Conservation (phyloP, 2,329 filamentous ascomycete genomes). For the Fonsecaea multimorphosa region DNA sequence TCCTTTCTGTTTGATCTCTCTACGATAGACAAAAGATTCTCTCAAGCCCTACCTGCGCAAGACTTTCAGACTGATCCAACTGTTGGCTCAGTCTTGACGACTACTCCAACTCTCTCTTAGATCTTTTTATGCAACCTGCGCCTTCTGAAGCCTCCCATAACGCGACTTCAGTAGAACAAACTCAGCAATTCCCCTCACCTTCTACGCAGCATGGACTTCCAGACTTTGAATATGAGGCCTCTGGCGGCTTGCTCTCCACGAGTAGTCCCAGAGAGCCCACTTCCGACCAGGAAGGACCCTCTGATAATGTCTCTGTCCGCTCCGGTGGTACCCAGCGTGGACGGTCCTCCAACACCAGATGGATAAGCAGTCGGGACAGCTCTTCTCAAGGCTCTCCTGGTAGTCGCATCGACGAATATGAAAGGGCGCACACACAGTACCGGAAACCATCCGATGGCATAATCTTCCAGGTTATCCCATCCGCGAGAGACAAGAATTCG, state of each 20-base stretch:
- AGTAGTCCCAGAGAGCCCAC: slow-evolving; percentile 46
- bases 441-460: slow-evolving; percentile 50
- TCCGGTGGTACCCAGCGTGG: slow-evolving; percentile 39
- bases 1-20: slow-evolving; percentile 9
- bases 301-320: slow-evolving; percentile 38
- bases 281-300: slow-evolving; percentile 37
- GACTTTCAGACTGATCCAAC: slow-evolving; percentile 56
- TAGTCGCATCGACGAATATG: slow-evolving; percentile 63
- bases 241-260: slow-evolving; percentile 52
- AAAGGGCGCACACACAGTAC: slow-evolving; percentile 52
- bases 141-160: slow-evolving; percentile 57
- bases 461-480: slow-evolving; percentile 59
- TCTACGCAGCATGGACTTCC: slow-evolving; percentile 66
- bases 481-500: slow-evolving; percentile 52
- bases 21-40: slow-evolving; percentile 4
- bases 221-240: slow-evolving; percentile 51
- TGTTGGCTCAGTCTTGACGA: slow-evolving; percentile 62
- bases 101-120: slow-evolving; percentile 44
- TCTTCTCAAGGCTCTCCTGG: slow-evolving; percentile 49
- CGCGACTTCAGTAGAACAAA: slow-evolving; percentile 49
- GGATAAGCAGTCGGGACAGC: slow-evolving; percentile 40
- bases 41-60: slow-evolving; percentile 12
- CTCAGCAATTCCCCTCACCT: slow-evolving; percentile 38
- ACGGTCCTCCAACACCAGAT: slow-evolving; percentile 38
- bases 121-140: slow-evolving; percentile 71